A percentile compares a stretch with the other conserved stretches of the same genome.
Evolutionary conservation across 2,329 filamentous ascomycete species (phyloP).

Genomic region (Orbilia blumenaviensis): DNA sequence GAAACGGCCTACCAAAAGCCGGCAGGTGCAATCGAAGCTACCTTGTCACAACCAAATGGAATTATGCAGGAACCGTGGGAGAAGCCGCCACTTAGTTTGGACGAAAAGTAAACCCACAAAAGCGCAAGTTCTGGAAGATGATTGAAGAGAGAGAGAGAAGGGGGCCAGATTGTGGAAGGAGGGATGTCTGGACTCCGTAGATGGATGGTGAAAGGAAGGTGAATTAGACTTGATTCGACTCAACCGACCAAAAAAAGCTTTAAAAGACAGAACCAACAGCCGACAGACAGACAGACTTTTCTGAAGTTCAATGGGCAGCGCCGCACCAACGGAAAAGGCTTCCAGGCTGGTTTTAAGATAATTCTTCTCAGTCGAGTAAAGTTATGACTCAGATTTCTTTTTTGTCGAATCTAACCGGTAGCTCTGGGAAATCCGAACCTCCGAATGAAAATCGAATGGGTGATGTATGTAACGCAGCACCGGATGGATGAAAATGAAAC

Average conservation of each 20-base stretch:
- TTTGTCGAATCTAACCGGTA: too few species aligned
- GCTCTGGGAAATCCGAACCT: constrained; percentile 8
- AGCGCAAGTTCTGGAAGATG: constrained; percentile 11
- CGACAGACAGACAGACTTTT: neutral
- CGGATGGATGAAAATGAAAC: too few species aligned
- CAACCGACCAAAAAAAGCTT: neutral
- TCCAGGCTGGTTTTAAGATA: neutral
- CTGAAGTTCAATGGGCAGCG: neutral
- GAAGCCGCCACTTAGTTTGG: neutral
- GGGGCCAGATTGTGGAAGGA: neutral
- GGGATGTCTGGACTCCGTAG: too few species aligned
- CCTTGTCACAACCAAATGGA: neutral
- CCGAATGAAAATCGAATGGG: too few species aligned
- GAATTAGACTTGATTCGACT: too few species aligned
- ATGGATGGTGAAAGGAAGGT: neutral
- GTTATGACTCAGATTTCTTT: constrained; percentile 49
- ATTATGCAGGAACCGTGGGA: constrained; percentile 25
- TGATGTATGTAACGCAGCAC: too few species aligned
- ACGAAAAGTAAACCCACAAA: constrained; percentile 3
- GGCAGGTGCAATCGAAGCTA: constrained; percentile 24
- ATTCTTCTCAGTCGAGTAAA: neutral
- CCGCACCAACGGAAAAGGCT: neutral
- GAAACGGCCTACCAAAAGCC: constrained; percentile 25
- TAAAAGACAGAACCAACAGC: neutral
- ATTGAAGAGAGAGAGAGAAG: too few species aligned